Evolutionary conservation across 2,329 filamentous ascomycete genomes (phyloP).

Genomic region (Magnaporthiopsis rhizophila): DNA sequence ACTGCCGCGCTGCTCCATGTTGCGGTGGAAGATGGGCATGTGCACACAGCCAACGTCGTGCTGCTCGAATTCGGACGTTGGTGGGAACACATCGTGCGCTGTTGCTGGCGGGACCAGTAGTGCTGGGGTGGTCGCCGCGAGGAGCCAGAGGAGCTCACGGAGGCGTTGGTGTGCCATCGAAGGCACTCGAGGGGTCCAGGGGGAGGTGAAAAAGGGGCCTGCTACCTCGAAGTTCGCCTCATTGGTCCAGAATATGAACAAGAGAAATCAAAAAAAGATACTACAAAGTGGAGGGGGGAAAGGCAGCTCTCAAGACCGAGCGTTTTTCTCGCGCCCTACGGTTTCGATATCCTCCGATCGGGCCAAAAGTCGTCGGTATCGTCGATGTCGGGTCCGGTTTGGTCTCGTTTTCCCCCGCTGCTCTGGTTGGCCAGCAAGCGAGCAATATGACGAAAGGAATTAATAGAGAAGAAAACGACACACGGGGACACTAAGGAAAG

Average conservation of each 20-base stretch:
- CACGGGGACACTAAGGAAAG: background rate
- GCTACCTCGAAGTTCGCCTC: constrained; percentile 13
- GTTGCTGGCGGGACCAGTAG: background rate
- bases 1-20: constrained; percentile 29
- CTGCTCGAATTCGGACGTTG: constrained; percentile 12
- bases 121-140: constrained; percentile 13
- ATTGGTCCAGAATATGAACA: constrained; percentile 8
- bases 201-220: constrained; percentile 1
- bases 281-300: background rate
- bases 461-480: background rate
- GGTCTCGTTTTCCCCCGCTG: background rate
- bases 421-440: constrained; percentile 6
- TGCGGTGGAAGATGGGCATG: constrained; percentile 35
- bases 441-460: constrained; percentile 3
- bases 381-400: background rate
- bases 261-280: background rate
- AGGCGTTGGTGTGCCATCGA: constrained; percentile 20
- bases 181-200: constrained; percentile 13
- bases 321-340: background rate
- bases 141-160: constrained; percentile 12
- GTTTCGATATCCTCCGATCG: background rate
- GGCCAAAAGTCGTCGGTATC: background rate
- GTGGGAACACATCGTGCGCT: constrained; percentile 11
- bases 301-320: background rate
- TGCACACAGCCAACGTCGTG: constrained; percentile 26